Evolutionary conservation across 2,329 filamentous ascomycete genomes (phyloP).

Genomic region (Botrytis medusae): DNA sequence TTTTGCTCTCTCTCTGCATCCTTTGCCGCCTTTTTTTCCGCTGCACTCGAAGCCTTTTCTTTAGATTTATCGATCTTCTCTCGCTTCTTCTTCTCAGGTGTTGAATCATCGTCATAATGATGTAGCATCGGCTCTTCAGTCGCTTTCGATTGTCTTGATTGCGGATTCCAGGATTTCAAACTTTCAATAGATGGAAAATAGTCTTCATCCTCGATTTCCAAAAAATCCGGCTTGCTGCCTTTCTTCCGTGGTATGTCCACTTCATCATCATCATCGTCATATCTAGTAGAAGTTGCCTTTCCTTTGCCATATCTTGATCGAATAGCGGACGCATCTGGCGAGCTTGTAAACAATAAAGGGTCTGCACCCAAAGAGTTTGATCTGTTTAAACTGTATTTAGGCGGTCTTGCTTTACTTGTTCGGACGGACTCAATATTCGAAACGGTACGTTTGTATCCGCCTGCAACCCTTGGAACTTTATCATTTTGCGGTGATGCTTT

Average conservation of each 20-base stretch:
- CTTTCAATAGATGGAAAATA: conserved; percentile 14
- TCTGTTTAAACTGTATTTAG: conserved; percentile 39
- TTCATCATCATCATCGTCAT: conserved; percentile 15
- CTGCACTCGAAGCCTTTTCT: conserved; percentile 28
- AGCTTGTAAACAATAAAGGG: conserved; percentile 36
- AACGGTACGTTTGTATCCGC: conserved; percentile 30
- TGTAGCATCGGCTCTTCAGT: background rate
- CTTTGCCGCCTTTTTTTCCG: conserved; percentile 29
- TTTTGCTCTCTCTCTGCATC: conserved; percentile 39
- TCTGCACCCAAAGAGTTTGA: conserved; percentile 38
- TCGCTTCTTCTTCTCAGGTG: background rate
- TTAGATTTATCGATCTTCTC: conserved; percentile 16
- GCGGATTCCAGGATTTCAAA: background rate
- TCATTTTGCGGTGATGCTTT: conserved; percentile 2
- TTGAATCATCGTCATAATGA: background rate
- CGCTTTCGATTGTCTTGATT: background rate
- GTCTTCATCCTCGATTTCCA: conserved; percentile 21
- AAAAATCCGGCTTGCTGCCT: background rate
- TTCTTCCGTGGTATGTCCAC: background rate
- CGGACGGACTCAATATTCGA: conserved; percentile 43
- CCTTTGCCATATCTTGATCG: conserved; percentile 26
- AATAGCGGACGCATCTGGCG: conserved; percentile 33
- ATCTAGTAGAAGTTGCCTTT: conserved; percentile 15
- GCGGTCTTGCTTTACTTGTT: conserved; percentile 8
- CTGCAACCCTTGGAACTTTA: conserved; percentile 16